phyloP scores from a whole-genome alignment of 1,139 yeast species.

The Kodamaea alishanica region DNA sequence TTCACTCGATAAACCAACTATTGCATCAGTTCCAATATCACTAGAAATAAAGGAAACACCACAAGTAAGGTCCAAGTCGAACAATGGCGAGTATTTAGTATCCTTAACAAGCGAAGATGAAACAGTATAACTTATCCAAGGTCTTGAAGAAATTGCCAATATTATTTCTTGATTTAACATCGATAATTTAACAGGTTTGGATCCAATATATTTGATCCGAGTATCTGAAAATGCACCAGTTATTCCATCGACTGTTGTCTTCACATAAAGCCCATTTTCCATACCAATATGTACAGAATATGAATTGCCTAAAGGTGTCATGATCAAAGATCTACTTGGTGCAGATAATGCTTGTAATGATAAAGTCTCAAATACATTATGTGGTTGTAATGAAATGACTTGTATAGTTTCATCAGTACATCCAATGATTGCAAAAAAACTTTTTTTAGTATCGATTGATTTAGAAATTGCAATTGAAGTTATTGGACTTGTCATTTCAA shows the following conservation, averaged over 20 bases:
- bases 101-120: slow-evolving; percentile 28
- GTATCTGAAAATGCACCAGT: slow-evolving; percentile 69
- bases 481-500: slow-evolving; percentile 52
- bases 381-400: slow-evolving; percentile 61
- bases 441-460: slow-evolving; percentile 42
- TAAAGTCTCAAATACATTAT: slow-evolving; percentile 58
- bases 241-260: slow-evolving; percentile 52
- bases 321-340: slow-evolving; percentile 47
- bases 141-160: slow-evolving; percentile 41
- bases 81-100: slow-evolving; percentile 44
- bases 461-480: slow-evolving; percentile 54
- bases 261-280: slow-evolving; percentile 74
- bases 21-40: slow-evolving; percentile 58
- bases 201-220: slow-evolving; percentile 71
- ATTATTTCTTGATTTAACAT: slow-evolving; percentile 23
- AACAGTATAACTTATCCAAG: slow-evolving; percentile 34
- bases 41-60: slow-evolving; percentile 59
- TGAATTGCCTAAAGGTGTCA: slow-evolving; percentile 20
- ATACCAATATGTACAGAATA: slow-evolving; percentile 68
- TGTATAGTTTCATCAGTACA: slow-evolving; percentile 69
- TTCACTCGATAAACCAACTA: slow-evolving; percentile 58
- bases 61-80: slow-evolving; percentile 24
- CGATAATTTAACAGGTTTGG: slow-evolving; percentile 56
- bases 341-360: slow-evolving; percentile 70
- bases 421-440: slow-evolving; percentile 66